These are phyloP conservation scores for Xylaria scruposa DNA, from an alignment of 495 filamentous ascomycete genomes.

Conservation along the genomic window DNA sequence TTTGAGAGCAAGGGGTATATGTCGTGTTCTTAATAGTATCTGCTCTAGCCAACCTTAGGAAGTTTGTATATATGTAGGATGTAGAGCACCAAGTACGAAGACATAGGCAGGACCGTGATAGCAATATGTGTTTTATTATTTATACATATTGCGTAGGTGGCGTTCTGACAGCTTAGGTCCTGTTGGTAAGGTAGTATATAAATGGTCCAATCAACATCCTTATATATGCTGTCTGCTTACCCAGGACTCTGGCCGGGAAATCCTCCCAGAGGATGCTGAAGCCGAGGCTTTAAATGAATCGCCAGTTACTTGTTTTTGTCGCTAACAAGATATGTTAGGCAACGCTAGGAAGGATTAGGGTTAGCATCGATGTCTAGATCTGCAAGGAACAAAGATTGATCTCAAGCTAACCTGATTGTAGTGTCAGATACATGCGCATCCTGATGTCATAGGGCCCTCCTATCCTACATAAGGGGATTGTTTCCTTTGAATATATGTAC, in stretches of 20 bases:
- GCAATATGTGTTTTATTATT: no score
- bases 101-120: neutral
- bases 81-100: neutral
- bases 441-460: constrained; percentile 5
- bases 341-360: neutral
- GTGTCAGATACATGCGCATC: neutral
- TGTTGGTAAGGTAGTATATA: neutral
- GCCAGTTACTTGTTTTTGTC: neutral
- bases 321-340: neutral
- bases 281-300: constrained; percentile 9
- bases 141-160: constrained; percentile 13
- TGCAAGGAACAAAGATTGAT: constrained; percentile 15
- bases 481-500: constrained; percentile 1
- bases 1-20: neutral
- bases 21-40: neutral
- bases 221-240: neutral
- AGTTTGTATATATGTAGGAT: neutral
- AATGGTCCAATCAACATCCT: neutral
- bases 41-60: neutral
- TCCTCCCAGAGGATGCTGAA: neutral
- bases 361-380: neutral
- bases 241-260: neutral
- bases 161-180: neutral
- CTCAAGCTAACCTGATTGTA: neutral
- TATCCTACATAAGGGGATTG: neutral